Percentiles rank a stretch among this genome's conserved stretches.
phyloP scores from a whole-genome alignment of 1,284 basidiomycete species.

The Puccinia hordei region DNA sequence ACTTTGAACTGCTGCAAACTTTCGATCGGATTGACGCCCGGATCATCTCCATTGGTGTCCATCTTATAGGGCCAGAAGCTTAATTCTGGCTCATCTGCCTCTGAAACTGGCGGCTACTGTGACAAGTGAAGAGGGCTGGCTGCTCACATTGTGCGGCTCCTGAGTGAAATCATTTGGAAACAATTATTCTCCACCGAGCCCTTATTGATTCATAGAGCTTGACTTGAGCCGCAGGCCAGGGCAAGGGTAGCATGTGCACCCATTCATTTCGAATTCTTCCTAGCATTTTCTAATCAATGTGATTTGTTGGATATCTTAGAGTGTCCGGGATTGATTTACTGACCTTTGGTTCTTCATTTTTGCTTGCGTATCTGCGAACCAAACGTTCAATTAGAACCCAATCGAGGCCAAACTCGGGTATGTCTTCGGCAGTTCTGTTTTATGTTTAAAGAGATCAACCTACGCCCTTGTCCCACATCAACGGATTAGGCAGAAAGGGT shows the following conservation, averaged over 20 bases:
- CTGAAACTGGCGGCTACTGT: background rate
- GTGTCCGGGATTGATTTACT: background rate
- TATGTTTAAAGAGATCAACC: background rate
- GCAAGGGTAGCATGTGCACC: background rate
- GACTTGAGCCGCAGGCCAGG: background rate
- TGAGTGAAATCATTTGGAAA: background rate
- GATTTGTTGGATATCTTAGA: background rate
- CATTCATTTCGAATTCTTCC: background rate
- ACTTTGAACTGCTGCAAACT: constrained; percentile 1
- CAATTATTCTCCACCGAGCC: background rate
- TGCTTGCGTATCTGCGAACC: background rate
- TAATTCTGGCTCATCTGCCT: background rate
- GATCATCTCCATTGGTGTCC: background rate
- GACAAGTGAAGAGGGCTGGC: background rate
- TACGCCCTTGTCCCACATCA: background rate
- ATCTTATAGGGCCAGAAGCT: background rate
- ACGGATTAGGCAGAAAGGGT: background rate
- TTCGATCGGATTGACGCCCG: background rate
- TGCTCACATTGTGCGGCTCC: background rate
- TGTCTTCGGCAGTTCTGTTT: background rate
- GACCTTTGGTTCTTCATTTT: background rate
- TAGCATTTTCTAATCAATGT: background rate
- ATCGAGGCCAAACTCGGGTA: constrained; percentile 33
- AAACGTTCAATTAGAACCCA: constrained; percentile 10
- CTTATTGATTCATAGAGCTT: background rate